Evolutionary conservation across 2,329 filamentous ascomycete species (phyloP).

Genomic region (Verticillium nubilum): DNA sequence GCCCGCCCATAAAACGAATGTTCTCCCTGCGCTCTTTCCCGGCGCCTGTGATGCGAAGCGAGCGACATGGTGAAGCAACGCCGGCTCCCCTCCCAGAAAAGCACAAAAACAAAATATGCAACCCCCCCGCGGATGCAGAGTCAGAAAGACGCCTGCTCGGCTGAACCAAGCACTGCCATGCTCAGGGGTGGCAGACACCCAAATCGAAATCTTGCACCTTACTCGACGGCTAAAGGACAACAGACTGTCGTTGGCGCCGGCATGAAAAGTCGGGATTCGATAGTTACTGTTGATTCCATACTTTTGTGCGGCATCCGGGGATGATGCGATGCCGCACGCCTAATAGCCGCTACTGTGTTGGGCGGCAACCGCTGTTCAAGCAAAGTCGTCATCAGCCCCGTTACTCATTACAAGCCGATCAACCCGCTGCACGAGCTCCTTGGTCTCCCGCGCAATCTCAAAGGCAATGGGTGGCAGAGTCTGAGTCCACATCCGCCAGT

Average conservation of each 20-base stretch:
- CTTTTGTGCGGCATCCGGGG: no score
- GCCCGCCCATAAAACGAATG: background rate
- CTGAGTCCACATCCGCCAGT: constrained; percentile 61
- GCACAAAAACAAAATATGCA: background rate
- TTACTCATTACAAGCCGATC: constrained; percentile 29
- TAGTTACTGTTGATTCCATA: background rate
- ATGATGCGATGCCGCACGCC: background rate
- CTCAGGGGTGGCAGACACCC: background rate
- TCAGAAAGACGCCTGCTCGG: background rate
- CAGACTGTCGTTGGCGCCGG: background rate
- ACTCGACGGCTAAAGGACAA: background rate
- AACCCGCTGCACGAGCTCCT: constrained; percentile 55
- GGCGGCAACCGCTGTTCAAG: constrained; percentile 23
- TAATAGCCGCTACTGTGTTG: background rate
- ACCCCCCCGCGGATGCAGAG: background rate
- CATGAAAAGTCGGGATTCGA: background rate
- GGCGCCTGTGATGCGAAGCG: background rate
- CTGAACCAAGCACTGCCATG: background rate
- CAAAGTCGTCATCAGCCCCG: constrained; percentile 38
- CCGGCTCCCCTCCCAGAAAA: background rate
- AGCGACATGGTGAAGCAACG: background rate
- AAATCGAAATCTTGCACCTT: background rate
- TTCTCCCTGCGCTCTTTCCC: background rate
- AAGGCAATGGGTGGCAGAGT: constrained; percentile 80
- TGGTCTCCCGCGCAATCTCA: constrained; percentile 76